These are phyloP conservation scores for Cladosporium phlei DNA, from an alignment of 2,329 filamentous ascomycete species.

Conservation along the genomic window DNA sequence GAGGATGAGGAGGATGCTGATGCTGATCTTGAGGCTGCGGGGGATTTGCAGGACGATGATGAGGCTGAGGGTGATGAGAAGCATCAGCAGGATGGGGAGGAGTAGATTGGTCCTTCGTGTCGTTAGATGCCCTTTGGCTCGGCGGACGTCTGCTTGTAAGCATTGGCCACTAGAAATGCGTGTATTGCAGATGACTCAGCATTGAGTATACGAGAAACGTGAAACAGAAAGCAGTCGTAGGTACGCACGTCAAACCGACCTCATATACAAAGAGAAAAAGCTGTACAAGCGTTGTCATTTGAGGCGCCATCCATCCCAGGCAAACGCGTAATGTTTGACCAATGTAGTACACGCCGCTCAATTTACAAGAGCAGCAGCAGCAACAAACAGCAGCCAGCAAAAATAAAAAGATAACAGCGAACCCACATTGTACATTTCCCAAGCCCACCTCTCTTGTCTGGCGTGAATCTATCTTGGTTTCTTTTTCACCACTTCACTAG, in stretches of 20 bases:
- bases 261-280: constrained; percentile 6
- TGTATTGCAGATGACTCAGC: constrained; percentile 9
- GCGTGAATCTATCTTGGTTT: constrained; percentile 13
- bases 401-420: not conserved
- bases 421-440: constrained; percentile 13
- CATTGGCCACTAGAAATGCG: not conserved
- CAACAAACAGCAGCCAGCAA: not conserved
- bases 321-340: not conserved
- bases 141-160: not conserved
- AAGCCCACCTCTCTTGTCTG: not conserved
- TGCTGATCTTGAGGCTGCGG: not conserved
- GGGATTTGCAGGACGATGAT: constrained; percentile 1
- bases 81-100: not conserved
- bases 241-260: too few species aligned
- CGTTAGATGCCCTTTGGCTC: not conserved
- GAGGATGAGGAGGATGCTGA: constrained; percentile 2
- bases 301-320: not conserved
- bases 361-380: not conserved
- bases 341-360: constrained; percentile 9
- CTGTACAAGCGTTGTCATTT: constrained; percentile 15
- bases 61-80: not conserved
- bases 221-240: too few species aligned
- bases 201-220: too few species aligned
- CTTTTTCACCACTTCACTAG: constrained; percentile 3
- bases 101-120: too few species aligned